These are phyloP conservation scores for Solidago caesia DNA, from an alignment of 129 eudicot species.

Conservation along the genomic window DNA sequence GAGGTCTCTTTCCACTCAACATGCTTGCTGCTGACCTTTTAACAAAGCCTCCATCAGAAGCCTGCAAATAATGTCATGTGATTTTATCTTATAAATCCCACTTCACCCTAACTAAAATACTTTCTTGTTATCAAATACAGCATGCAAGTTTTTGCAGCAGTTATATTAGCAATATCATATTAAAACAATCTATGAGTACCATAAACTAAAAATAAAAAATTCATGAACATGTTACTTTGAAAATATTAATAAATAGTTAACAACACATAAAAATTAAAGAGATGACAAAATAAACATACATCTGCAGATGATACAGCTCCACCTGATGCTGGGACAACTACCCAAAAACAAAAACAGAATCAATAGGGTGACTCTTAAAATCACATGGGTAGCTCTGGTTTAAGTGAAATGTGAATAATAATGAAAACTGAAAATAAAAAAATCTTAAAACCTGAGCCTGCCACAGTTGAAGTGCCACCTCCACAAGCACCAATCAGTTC, in stretches of 20 bases:
- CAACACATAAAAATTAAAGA: neutral
- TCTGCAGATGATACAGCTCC: slow-evolving; percentile 51
- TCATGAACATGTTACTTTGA: too few relatives aligned
- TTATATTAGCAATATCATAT: neutral
- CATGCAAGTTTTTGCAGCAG: neutral
- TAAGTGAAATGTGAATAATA: neutral
- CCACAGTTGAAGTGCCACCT: slow-evolving; percentile 49
- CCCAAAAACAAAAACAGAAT: neutral
- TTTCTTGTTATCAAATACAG: slow-evolving; percentile 1
- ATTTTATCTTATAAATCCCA: slow-evolving; percentile 11
- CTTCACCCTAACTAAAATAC: neutral
- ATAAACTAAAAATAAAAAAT: too few relatives aligned
- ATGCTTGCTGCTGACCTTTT: slow-evolving; percentile 96
- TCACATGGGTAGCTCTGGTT: neutral
- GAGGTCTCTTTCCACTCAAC: slow-evolving; percentile 96
- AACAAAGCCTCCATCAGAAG: slow-evolving; percentile 64
- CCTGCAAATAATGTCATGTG: slow-evolving; percentile 36
- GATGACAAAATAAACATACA: slow-evolving; percentile 44
- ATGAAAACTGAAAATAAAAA: neutral
- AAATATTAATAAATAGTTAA: neutral
- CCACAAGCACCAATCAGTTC: slow-evolving; percentile 93
- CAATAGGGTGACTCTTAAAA: neutral
- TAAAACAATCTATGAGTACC: neutral
- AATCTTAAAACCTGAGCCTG: slow-evolving; percentile 58
- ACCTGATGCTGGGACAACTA: slow-evolving; percentile 51